Evolutionary conservation across 768 basidiomycete genomes (phyloP).

Genomic region (Suillus occidentalis): DNA sequence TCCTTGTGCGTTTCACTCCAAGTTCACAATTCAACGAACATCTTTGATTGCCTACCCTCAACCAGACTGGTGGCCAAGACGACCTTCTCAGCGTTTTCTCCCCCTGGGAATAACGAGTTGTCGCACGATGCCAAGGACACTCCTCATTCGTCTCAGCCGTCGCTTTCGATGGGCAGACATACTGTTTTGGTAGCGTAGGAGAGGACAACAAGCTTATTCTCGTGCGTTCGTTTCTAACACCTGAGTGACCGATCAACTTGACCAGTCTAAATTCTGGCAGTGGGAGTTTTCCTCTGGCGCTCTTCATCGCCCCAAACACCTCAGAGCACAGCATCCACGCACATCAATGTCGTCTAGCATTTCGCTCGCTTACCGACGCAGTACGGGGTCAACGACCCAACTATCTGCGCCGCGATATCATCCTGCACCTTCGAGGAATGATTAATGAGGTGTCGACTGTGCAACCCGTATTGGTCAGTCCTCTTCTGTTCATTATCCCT

Average conservation of each 20-base stretch:
- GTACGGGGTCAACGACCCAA: conserved; percentile 53
- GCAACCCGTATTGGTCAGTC: conserved; percentile 82
- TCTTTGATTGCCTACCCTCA: conserved; percentile 8
- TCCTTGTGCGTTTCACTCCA: conserved; percentile 54
- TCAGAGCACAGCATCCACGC: conserved; percentile 69
- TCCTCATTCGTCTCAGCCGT: conserved; percentile 90
- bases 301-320: conserved; percentile 84
- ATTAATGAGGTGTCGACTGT: conserved; percentile 74
- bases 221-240: conserved; percentile 41
- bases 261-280: conserved; percentile 37
- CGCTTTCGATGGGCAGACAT: conserved; percentile 89
- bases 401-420: conserved; percentile 68
- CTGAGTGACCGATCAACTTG: too few relatives aligned
- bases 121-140: conserved; percentile 97
- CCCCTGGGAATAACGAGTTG: conserved; percentile 89
- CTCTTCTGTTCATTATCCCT: neutral
- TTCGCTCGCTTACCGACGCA: conserved; percentile 69
- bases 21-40: neutral
- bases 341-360: conserved; percentile 77
- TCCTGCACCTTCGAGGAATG: conserved; percentile 82
- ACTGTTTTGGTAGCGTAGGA: conserved; percentile 93
- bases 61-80: conserved; percentile 93
- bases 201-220: conserved; percentile 95
- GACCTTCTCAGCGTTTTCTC: conserved; percentile 94
- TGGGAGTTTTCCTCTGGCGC: conserved; percentile 95